phyloP scores from a whole-genome alignment of 805 yeast species.

The Millerago galiae region DNA sequence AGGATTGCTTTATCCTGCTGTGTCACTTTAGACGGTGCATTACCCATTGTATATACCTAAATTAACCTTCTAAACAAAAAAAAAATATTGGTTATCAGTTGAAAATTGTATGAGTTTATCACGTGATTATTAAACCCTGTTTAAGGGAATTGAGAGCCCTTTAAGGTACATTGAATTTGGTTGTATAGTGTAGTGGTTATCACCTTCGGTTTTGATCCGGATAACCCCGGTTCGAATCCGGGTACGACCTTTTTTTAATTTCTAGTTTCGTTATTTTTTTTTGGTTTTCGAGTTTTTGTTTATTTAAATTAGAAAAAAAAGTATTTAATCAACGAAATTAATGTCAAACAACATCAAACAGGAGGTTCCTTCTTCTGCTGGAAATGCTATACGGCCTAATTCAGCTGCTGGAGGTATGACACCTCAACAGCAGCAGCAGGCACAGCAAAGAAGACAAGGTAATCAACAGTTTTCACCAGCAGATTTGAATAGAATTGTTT shows the following conservation, averaged over 20 bases:
- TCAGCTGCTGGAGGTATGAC: neutral
- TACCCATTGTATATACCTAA: conserved; percentile 20
- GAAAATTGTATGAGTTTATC: too few species aligned
- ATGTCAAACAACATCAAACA: conserved; percentile 8
- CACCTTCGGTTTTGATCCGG: conserved; percentile 57
- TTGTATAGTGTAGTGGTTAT: conserved; percentile 56
- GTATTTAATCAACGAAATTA: neutral
- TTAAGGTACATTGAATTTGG: conserved; percentile 19
- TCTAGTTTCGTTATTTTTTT: neutral
- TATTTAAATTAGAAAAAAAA: neutral
- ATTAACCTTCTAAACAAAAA: too few species aligned
- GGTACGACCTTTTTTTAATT: conserved; percentile 55
- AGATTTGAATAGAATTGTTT: conserved; percentile 84
- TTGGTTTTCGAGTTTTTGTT: neutral
- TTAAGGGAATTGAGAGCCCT: neutral
- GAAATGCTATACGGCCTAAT: too few species aligned
- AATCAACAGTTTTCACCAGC: conserved; percentile 60
- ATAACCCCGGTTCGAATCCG: conserved; percentile 84
- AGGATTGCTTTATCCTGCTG: conserved; percentile 81
- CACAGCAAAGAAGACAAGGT: conserved; percentile 12
- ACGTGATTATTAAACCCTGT: too few species aligned
- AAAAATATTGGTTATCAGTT: too few species aligned
- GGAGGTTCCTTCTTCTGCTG: conserved; percentile 4
- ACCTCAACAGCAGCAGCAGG: conserved; percentile 4
- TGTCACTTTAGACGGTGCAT: conserved; percentile 46